Evolutionary conservation across 1,139 yeast species (phyloP).

Genomic region (Debaryomyces psychrophilus): DNA sequence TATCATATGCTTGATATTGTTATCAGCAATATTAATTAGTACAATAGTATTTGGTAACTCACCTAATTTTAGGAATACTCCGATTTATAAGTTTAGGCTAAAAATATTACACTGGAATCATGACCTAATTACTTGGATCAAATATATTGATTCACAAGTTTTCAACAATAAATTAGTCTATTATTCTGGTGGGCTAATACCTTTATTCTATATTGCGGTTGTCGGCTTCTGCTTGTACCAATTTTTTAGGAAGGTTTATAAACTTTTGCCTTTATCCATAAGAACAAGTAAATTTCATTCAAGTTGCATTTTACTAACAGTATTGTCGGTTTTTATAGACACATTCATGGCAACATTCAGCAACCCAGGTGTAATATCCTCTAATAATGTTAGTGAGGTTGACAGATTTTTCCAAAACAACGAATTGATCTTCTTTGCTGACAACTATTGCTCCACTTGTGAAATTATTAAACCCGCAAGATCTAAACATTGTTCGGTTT

Average conservation of each 20-base stretch:
- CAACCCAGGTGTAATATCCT: conserved; percentile 55
- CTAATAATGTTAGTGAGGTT: conserved; percentile 23
- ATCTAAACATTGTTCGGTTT: conserved; percentile 83
- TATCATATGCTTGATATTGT: conserved; percentile 3
- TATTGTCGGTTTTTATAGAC: conserved; percentile 38
- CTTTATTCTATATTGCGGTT: conserved; percentile 49
- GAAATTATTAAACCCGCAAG: conserved; percentile 75
- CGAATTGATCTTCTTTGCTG: conserved; percentile 58
- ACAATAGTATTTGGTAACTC: conserved; percentile 55
- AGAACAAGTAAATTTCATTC: conserved; percentile 16
- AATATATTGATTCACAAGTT: conserved; percentile 18
- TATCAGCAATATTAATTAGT: conserved; percentile 15
- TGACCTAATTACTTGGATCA: conserved; percentile 16
- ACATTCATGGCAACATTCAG: conserved; percentile 48
- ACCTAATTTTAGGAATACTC: conserved; percentile 48
- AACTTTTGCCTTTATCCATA: conserved; percentile 25
- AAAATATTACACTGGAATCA: conserved; percentile 16
- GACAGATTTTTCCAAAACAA: conserved; percentile 44
- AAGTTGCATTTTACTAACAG: conserved; percentile 30
- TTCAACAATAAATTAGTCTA: conserved; percentile 23
- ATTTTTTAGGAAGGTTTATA: conserved; percentile 48
- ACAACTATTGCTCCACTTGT: conserved; percentile 58
- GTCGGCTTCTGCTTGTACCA: conserved; percentile 49
- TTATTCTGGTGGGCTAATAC: conserved; percentile 47
- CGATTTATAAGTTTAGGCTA: conserved; percentile 27